Conservation (phyloP, 805 yeast genomes). For the Barnettozyma wickerhamii region DNA sequence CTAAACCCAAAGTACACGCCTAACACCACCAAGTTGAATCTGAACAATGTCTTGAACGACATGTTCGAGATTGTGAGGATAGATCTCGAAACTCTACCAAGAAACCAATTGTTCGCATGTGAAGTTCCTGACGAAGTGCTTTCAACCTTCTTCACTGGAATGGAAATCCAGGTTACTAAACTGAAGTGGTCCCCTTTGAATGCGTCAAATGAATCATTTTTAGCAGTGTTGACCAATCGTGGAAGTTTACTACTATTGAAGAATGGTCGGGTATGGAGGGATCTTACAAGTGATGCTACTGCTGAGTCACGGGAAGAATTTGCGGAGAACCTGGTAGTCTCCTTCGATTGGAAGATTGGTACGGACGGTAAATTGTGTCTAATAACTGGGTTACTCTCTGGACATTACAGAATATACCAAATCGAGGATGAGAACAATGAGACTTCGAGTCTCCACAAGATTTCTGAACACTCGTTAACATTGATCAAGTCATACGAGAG, state of each 20-base stretch:
- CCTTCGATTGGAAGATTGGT: slow-evolving; percentile 18
- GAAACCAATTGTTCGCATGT: slow-evolving; percentile 8
- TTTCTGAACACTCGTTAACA: slow-evolving; percentile 13
- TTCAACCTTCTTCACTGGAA: slow-evolving; percentile 13
- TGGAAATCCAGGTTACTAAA: slow-evolving; percentile 12
- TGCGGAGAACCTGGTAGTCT: slow-evolving; percentile 13
- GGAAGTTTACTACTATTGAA: slow-evolving; percentile 14
- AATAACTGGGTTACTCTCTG: slow-evolving; percentile 20
- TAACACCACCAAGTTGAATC: slow-evolving; percentile 6
- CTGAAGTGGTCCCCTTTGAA: slow-evolving; percentile 23
- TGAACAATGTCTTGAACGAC: slow-evolving; percentile 10
- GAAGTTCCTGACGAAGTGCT: slow-evolving; percentile 18
- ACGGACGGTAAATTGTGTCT: slow-evolving; percentile 6
- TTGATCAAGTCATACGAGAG: slow-evolving; percentile 7
- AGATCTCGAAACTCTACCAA: slow-evolving; percentile 13
- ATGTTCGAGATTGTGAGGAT: slow-evolving; percentile 17
- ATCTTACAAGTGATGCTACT: slow-evolving; percentile 8
- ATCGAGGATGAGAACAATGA: slow-evolving; percentile 1
- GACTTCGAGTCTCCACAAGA: slow-evolving; percentile 1
- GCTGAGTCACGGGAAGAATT: slow-evolving; percentile 14
- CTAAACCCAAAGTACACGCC: slow-evolving; percentile 18
- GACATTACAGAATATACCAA: slow-evolving; percentile 9
- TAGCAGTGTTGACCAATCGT: slow-evolving; percentile 21
- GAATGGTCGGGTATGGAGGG: slow-evolving; percentile 13
- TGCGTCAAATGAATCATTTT: slow-evolving; percentile 9